Evolutionary conservation across 257 asterid genomes (phyloP), one percentile per base, ranked within the genome.

Genomic region (Plectranthus barbatus): DNA sequence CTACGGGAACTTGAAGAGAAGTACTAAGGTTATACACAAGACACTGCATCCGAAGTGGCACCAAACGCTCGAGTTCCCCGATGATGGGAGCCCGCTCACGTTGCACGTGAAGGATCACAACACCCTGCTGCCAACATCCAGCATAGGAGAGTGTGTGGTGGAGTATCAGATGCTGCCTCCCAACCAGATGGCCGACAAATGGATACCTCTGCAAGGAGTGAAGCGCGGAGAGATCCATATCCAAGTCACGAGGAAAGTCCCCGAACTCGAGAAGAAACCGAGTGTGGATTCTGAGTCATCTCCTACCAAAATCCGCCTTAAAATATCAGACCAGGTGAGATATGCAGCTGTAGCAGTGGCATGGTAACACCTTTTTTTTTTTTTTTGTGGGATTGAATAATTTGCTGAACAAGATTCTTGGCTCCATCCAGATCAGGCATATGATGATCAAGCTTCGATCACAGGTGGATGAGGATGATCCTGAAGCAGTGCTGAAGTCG

Each of bases 171-270:
- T 88, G 76, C 59, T 93, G 68, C 89, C 96, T 59, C 96, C 95
- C 39, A 93, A 93, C 69, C 78, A 90, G 67, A 82, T 84, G 95
- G 87, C 85, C 6, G 96, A 93, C 36, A 87, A 84, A 68, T 90
- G 97, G 99, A 90, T 93, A 78, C 99, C 99, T 1, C 87, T 93
- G 37, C 99, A 93, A 83, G 86, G 84, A 21, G 99, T 93, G 4
- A 87, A 81, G 66, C 82, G 75, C 5, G 99, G 99, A 12, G 99
- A 93, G 67, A 84, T 93, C 63, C 96, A 84, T 81, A 73, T 93
- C 56, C 99, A 86, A 61, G 69, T 93, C 57, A 93, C 93, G 12
- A 77, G 88, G 62, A 86, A 72, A 86, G 64, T 84, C 64, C 94
- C 97, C 2, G 84, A 90, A 44, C 65, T 72, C 24, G 92, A 86